Evolutionary conservation across 2,329 filamentous ascomycete species (phyloP).

Genomic region (Monilinia fructigena): DNA sequence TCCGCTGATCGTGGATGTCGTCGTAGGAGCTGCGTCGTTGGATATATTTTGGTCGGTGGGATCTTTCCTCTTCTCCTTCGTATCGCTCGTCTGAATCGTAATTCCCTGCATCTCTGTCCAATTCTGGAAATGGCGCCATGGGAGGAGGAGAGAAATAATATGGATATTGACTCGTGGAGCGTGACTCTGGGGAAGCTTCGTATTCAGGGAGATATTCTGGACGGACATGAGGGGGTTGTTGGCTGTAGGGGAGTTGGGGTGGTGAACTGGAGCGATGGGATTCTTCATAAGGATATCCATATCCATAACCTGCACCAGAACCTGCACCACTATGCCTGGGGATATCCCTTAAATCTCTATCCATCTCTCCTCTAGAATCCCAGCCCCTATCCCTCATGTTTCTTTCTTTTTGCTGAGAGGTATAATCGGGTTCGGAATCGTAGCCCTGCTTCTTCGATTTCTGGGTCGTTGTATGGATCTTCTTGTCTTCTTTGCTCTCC

Average conservation of each 20-base stretch:
- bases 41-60: neutral
- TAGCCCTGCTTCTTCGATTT: slow-evolving; percentile 18
- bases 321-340: slow-evolving; percentile 18
- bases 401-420: slow-evolving; percentile 3
- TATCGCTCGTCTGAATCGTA: neutral
- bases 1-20: slow-evolving; percentile 1
- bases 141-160: slow-evolving; percentile 6
- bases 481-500: slow-evolving; percentile 7
- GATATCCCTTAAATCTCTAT: slow-evolving; percentile 12
- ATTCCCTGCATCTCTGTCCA: neutral
- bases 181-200: neutral
- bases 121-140: neutral
- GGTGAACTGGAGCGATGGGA: slow-evolving; percentile 3
- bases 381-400: slow-evolving; percentile 12
- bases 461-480: slow-evolving; percentile 15
- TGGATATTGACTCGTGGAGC: neutral
- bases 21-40: slow-evolving; percentile 16
- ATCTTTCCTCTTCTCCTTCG: neutral
- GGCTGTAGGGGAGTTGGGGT: slow-evolving; percentile 11
- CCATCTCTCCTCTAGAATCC: neutral
- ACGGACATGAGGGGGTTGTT: slow-evolving; percentile 18
- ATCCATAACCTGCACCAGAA: neutral
- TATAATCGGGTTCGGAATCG: slow-evolving; percentile 19
- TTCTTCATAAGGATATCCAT: slow-evolving; percentile 10
- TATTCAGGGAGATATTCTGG: slow-evolving; percentile 20